phyloP scores from a whole-genome alignment of 257 asterid genomes.

The Solanum okadae region DNA sequence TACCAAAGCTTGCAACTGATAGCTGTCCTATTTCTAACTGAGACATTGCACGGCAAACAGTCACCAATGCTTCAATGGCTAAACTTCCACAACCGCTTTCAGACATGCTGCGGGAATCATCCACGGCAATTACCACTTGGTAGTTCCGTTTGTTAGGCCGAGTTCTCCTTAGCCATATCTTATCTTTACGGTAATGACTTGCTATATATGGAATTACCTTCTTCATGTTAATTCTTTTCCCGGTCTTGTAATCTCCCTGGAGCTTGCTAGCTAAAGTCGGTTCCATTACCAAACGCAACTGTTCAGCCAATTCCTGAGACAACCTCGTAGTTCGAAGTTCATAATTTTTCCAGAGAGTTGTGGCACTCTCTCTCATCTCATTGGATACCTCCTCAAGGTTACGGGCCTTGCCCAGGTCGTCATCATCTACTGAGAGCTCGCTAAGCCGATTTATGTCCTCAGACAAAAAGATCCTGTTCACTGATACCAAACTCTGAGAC shows the following conservation, averaged over 20 bases:
- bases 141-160: constrained; percentile 87
- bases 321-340: constrained; percentile 63
- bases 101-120: constrained; percentile 91
- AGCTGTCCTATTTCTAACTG: constrained; percentile 83
- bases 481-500: constrained; percentile 44
- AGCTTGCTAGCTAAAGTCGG: constrained; percentile 96
- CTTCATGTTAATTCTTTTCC: constrained; percentile 94
- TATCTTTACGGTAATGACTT: constrained; percentile 84
- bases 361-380: constrained; percentile 50
- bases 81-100: constrained; percentile 70
- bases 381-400: constrained; percentile 29
- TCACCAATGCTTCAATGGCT: constrained; percentile 85
- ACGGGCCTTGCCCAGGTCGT: constrained; percentile 45
- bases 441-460: constrained; percentile 35
- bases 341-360: constrained; percentile 63
- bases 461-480: constrained; percentile 36
- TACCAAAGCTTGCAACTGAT: constrained; percentile 90
- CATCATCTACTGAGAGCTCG: constrained; percentile 29
- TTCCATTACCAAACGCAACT: constrained; percentile 89
- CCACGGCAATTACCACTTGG: constrained; percentile 92
- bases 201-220: constrained; percentile 88
- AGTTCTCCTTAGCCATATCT: constrained; percentile 92
- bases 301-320: constrained; percentile 90
- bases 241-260: constrained; percentile 95
- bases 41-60: constrained; percentile 97